phyloP scores from a whole-genome alignment of 2,329 filamentous ascomycete genomes.

The Trichoderma semiorbis region DNA sequence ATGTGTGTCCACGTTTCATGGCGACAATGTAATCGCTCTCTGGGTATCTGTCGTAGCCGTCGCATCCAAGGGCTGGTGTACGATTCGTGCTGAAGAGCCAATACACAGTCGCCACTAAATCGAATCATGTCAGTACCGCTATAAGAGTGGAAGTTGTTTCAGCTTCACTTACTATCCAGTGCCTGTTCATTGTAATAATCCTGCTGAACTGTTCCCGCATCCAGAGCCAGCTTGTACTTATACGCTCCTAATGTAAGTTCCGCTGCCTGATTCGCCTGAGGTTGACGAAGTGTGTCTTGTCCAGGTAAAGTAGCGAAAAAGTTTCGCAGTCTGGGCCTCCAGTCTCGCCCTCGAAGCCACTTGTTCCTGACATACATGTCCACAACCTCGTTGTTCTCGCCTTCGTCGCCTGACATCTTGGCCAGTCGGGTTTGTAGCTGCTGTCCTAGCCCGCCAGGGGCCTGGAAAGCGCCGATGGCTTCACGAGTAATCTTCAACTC shows the following conservation, averaged over 20 bases:
- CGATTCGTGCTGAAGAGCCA: conserved; percentile 8
- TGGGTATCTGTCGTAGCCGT: not conserved
- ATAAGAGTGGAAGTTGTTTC: not conserved
- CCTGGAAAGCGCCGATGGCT: not conserved
- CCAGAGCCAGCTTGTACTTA: not conserved
- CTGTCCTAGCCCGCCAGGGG: not conserved
- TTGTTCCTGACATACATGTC: conserved; percentile 14
- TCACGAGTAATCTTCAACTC: not conserved
- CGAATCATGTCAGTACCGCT: not conserved
- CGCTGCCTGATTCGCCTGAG: conserved; percentile 1
- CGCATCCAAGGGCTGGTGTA: not conserved
- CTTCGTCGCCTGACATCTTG: not conserved
- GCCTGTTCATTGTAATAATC: conserved; percentile 7
- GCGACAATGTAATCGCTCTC: conserved; percentile 12
- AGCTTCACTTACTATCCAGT: not conserved
- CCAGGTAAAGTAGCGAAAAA: conserved; percentile 8
- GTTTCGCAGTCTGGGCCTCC: not conserved
- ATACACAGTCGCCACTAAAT: not conserved
- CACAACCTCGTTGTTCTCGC: conserved; percentile 5
- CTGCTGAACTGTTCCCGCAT: not conserved
- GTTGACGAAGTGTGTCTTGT: not conserved
- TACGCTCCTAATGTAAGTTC: not conserved
- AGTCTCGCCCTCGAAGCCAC: conserved; percentile 10
- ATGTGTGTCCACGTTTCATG: conserved; percentile 2
- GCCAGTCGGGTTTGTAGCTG: not conserved